Evolutionary conservation across 805 yeast species (phyloP).

Genomic region (Kluyveromyces starmeri): DNA sequence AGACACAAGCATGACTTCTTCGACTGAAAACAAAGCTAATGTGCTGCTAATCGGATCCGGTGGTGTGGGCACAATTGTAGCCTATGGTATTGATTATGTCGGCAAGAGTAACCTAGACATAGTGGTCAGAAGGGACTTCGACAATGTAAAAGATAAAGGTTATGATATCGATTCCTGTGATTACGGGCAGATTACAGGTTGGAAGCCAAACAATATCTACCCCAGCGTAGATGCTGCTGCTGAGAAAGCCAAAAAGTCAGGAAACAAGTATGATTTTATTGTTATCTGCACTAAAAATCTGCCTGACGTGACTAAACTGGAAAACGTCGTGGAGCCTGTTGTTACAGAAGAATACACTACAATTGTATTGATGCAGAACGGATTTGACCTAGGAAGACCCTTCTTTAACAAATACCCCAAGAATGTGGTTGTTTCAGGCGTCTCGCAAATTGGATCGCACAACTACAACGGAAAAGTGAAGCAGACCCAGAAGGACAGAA

Average conservation of each 20-base stretch:
- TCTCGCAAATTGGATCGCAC: constrained; percentile 50
- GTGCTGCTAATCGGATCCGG: constrained; percentile 66
- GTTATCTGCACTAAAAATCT: constrained; percentile 55
- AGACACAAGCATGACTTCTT: not conserved
- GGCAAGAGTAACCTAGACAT: constrained; percentile 44
- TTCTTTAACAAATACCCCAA: constrained; percentile 41
- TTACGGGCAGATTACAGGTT: constrained; percentile 43
- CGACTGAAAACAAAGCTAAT: constrained; percentile 11
- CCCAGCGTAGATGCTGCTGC: constrained; percentile 36
- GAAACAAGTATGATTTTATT: constrained; percentile 41
- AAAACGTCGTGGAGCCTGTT: constrained; percentile 42
- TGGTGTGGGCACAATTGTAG: constrained; percentile 71
- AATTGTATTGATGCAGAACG: constrained; percentile 52
- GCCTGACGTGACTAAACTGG: constrained; percentile 52
- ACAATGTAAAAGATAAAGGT: constrained; percentile 39
- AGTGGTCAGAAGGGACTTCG: constrained; percentile 54
- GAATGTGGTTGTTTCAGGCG: constrained; percentile 49
- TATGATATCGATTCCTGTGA: constrained; percentile 48
- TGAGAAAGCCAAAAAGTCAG: constrained; percentile 14
- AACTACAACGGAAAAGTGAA: constrained; percentile 36
- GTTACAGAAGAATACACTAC: constrained; percentile 37
- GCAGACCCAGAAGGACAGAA: constrained; percentile 40
- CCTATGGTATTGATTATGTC: constrained; percentile 45
- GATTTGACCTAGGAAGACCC: constrained; percentile 51
- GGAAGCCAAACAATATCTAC: constrained; percentile 39